These are phyloP conservation scores for Physcomitrellopsis africana DNA, from an alignment of 225 moss, liverwort and hornwort species.

Conservation along the genomic window DNA sequence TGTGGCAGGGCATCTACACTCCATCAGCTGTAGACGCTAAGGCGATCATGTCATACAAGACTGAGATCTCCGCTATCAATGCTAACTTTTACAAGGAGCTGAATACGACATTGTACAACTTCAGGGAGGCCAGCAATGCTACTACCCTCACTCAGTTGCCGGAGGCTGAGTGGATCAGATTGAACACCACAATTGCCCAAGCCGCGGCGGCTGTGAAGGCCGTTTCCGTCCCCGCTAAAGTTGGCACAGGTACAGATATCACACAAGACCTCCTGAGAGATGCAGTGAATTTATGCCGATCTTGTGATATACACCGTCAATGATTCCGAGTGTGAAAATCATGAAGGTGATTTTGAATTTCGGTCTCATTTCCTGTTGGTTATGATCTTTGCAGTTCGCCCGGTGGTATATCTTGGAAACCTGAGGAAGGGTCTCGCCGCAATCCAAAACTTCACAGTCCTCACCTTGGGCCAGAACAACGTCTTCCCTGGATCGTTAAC, in stretches of 20 bases:
- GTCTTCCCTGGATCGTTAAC: slow-evolving; percentile 26
- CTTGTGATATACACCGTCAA: not conserved
- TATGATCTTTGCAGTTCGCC: slow-evolving; percentile 16
- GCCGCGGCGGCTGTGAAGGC: slow-evolving; percentile 21
- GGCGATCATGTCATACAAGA: slow-evolving; percentile 33
- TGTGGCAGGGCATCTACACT: slow-evolving; percentile 37
- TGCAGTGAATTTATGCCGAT: not conserved
- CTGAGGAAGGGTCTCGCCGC: slow-evolving; percentile 26
- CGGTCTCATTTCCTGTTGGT: too few relatives aligned
- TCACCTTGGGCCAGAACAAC: slow-evolving; percentile 34
- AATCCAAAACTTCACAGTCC: slow-evolving; percentile 31
- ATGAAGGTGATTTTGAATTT: too few relatives aligned
- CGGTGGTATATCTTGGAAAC: slow-evolving; percentile 20
- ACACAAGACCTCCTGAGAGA: too few relatives aligned
- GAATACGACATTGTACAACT: slow-evolving; percentile 42
- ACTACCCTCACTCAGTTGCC: slow-evolving; percentile 30
- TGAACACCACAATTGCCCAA: slow-evolving; percentile 30
- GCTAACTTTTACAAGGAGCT: slow-evolving; percentile 34
- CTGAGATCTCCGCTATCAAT: slow-evolving; percentile 31
- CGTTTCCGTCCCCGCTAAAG: slow-evolving; percentile 27
- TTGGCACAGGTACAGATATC: slow-evolving; percentile 25
- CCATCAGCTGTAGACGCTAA: slow-evolving; percentile 39
- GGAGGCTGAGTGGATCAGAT: slow-evolving; percentile 14
- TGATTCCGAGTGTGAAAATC: too few relatives aligned
- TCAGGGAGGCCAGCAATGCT: slow-evolving; percentile 25